Base-by-base conservation (phyloP, 768 basidiomycete species). In the Termitomyces sp. region DNA sequence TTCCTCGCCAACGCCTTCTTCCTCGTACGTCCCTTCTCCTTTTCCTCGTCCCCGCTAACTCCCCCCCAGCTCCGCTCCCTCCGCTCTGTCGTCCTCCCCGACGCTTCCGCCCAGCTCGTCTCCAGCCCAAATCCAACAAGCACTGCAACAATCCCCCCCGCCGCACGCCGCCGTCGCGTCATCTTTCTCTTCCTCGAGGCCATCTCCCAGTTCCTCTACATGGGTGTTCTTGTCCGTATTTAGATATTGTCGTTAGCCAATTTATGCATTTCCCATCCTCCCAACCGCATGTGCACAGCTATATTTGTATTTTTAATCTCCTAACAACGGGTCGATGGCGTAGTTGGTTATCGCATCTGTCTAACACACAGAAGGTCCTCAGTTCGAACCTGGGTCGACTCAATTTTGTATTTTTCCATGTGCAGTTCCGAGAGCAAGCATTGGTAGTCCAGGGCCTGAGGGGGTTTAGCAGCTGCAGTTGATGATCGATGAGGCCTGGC, bases 1-100 rank as follows among this genome's bases (percentile, higher is more conserved):
- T 93, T 95, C 69, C 74, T 86, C 28, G 90, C 95, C 18, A 96
- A 94, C 61, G 93, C 87, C 0, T 95, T 98, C 75, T 98, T 98
- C 82, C 76, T 97, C 44, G 94, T 92, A 66, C 54, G 88, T 79
- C 30, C 14, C 28, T 22, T 14, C 20, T 42, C n/a, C 7, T 42
- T 24, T 46, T 26, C 28, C 24, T 59, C 32, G 30, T n/a, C 53
- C 33, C 7, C 32, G 47, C 22, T 38, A 7, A 47, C 57, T 9
- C 18, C 35, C 44, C 46, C n/a, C 38, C 68, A 96, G 94, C 85
- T 97, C 24, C 92, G 94, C 45, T 96, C 95, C 1, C 80, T 98
- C 28, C 92, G 94, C 53, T 92, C 93, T 20, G 85, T 97, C 32
- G 55, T 64, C 14, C 63, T 64, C 24, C 63, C 95, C 3, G 94